Conservation (phyloP, 2,329 filamentous ascomycete genomes). For the Aspergillus sp. region DNA sequence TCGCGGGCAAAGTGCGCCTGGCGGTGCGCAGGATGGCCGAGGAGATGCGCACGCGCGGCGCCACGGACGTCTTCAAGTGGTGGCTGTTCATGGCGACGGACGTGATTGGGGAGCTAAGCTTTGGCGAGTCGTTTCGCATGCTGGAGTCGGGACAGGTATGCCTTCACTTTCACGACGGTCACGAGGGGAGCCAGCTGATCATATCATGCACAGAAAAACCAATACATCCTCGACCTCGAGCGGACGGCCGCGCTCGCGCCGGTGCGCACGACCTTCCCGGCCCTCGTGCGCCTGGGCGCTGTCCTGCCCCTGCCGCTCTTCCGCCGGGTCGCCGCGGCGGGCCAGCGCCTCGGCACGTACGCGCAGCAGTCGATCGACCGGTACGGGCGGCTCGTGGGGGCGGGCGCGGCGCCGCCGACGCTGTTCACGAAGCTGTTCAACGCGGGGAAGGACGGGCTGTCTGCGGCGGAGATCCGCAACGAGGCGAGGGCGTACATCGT, state of each 20-base stretch:
- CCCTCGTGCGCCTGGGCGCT: conserved; percentile 16
- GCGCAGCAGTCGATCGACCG: conserved; percentile 23
- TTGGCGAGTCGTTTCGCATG: conserved; percentile 56
- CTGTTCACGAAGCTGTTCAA: conserved; percentile 29
- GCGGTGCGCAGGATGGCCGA: conserved; percentile 45
- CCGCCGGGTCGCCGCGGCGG: conserved; percentile 15
- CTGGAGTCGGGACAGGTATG: conserved; percentile 51
- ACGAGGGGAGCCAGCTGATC: not conserved
- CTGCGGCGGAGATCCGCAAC: conserved; percentile 34
- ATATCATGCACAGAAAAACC: conserved; percentile 34
- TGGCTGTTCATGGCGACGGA: conserved; percentile 56
- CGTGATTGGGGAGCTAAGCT: conserved; percentile 53
- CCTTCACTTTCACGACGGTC: not conserved
- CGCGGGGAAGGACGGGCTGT: conserved; percentile 22
- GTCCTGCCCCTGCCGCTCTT: conserved; percentile 26
- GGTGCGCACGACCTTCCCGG: conserved; percentile 26
- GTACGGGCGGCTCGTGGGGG: conserved; percentile 19
- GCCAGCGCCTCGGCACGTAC: conserved; percentile 22
- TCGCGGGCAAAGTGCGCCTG: conserved; percentile 38
- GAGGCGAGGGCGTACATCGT: conserved; percentile 49
- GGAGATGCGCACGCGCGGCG: conserved; percentile 42
- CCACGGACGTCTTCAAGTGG: conserved; percentile 54
- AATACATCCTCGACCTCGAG: conserved; percentile 43
- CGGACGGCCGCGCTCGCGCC: conserved; percentile 13
- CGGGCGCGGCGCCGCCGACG: conserved; percentile 14